Evolutionary conservation across 495 filamentous ascomycete genomes (phyloP).

Genomic region (Talaromyces proteolyticus): DNA sequence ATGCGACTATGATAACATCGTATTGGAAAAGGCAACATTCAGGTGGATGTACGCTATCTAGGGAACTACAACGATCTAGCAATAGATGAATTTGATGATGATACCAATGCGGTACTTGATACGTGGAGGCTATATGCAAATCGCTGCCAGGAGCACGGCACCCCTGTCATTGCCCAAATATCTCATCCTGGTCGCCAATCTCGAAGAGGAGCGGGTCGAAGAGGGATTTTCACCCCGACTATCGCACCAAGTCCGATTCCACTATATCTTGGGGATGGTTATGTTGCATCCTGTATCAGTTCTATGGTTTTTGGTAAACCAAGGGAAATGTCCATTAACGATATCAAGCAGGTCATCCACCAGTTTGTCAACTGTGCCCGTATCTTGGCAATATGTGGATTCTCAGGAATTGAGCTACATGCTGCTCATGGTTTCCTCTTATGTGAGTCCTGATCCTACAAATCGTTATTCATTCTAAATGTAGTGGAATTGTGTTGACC

Average conservation of each 20-base stretch:
- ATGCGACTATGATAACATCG: not conserved
- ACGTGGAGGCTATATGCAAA: slow-evolving; percentile 44
- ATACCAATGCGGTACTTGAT: slow-evolving; percentile 9
- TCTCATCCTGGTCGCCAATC: slow-evolving; percentile 55
- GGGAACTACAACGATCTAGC: slow-evolving; percentile 5
- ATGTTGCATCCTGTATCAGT: not conserved
- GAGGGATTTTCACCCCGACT: slow-evolving; percentile 33
- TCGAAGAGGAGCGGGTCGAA: slow-evolving; percentile 32
- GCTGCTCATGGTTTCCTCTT: slow-evolving; percentile 42
- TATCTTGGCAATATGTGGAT: slow-evolving; percentile 43
- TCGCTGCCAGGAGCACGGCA: slow-evolving; percentile 35
- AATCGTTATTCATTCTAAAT: not conserved
- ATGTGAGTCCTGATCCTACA: not conserved
- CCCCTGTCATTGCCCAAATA: slow-evolving; percentile 48
- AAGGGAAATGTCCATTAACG: not conserved
- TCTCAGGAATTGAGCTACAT: slow-evolving; percentile 53
- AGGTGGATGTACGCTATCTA: slow-evolving; percentile 5
- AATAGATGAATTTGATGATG: not conserved
- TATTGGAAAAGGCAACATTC: slow-evolving; percentile 4
- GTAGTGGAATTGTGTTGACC: not conserved
- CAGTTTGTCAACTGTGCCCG: slow-evolving; percentile 43
- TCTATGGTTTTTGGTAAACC: slow-evolving; percentile 2
- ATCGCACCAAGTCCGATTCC: slow-evolving; percentile 4
- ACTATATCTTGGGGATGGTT: slow-evolving; percentile 3
- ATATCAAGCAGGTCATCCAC: slow-evolving; percentile 20